Conservation (phyloP, 345 rosid species). For the Pseudoturritis turrita region DNA sequence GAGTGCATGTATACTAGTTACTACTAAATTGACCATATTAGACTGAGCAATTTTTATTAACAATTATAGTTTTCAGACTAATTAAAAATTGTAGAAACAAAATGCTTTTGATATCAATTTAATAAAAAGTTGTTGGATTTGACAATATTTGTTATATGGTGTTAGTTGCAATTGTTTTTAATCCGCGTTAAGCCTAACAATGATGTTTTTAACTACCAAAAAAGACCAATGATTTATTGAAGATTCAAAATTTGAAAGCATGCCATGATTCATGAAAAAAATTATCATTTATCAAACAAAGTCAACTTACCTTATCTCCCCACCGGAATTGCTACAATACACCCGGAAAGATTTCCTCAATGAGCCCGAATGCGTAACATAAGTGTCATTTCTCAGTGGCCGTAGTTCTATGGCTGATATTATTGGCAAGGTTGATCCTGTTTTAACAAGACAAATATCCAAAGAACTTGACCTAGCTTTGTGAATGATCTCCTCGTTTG, state of each 20-base stretch:
- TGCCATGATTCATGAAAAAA: no score
- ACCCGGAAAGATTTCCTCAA: not conserved
- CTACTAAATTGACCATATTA: not conserved
- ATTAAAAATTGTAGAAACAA: no score
- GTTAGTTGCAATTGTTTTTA: no score
- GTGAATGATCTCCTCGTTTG: constrained; percentile 27
- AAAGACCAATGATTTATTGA: not conserved
- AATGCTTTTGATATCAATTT: no score
- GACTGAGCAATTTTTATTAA: no score
- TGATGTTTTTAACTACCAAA: not conserved
- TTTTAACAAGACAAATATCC: constrained; percentile 37
- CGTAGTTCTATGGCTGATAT: constrained; percentile 19
- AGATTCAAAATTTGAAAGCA: no score
- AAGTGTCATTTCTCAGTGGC: not conserved
- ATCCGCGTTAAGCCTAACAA: no score
- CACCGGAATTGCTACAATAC: not conserved
- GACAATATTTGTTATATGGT: no score
- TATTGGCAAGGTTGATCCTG: constrained; percentile 25
- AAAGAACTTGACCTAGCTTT: not conserved
- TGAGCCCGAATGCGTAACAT: not conserved
- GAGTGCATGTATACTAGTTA: not conserved
- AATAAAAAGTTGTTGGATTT: no score
- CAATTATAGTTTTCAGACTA: no score
- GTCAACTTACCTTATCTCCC: not conserved
- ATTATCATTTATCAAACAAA: not conserved